phyloP scores from a whole-genome alignment of 768 basidiomycete species.

The Imleria badia region DNA sequence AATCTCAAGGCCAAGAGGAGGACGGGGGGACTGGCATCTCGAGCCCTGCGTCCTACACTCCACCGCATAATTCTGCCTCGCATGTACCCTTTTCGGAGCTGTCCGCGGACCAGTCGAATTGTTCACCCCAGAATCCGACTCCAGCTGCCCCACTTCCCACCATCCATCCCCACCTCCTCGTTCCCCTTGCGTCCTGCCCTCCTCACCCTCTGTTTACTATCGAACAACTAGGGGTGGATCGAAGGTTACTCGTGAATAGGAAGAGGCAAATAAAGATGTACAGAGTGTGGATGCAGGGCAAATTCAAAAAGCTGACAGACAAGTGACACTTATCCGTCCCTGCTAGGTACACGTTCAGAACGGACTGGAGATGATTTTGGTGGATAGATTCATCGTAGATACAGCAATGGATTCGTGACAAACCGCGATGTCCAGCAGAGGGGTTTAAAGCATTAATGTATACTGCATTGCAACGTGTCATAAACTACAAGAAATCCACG shows the following conservation, averaged over 20 bases:
- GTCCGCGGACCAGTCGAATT: not conserved
- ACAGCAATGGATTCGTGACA: not conserved
- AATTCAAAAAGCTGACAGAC: constrained; percentile 56
- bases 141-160: constrained; percentile 2
- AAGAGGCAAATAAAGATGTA: constrained; percentile 98
- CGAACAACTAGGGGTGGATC: constrained; percentile 87
- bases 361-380: not conserved
- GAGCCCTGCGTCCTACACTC: constrained; percentile 8
- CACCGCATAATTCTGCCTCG: constrained; percentile 3
- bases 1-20: constrained; percentile 25
- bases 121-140: not conserved
- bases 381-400: not conserved
- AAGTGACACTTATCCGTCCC: not conserved
- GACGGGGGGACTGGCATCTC: constrained; percentile 4
- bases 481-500: constrained; percentile 66
- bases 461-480: not conserved
- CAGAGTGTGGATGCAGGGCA: constrained; percentile 91
- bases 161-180: constrained; percentile 40
- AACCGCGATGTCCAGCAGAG: too few species aligned
- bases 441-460: not conserved
- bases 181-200: constrained; percentile 22
- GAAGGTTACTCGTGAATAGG: constrained; percentile 87
- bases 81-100: not conserved
- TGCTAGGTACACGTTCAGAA: not conserved
- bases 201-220: constrained; percentile 69